Conservation (phyloP, 73 alveolate genomes). For the Vitrella brassicaformis region DNA sequence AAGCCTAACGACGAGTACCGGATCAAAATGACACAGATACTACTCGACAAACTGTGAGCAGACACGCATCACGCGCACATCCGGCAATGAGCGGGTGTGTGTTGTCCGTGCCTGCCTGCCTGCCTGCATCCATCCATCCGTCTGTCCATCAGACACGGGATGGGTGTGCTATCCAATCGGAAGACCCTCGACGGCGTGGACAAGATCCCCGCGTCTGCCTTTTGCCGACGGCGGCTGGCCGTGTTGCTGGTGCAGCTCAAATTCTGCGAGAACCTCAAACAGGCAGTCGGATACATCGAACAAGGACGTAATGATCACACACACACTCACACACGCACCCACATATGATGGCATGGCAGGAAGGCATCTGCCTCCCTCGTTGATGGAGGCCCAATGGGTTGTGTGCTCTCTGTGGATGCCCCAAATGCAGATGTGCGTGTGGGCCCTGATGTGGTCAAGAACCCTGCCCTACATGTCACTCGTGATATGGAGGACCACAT, state of each 20-base stretch:
- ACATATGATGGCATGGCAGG: background rate
- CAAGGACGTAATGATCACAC: conserved; percentile 24
- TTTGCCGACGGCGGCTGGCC: conserved; percentile 93
- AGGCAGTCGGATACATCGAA: conserved; percentile 67
- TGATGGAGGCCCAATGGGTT: background rate
- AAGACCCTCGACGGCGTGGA: conserved; percentile 63
- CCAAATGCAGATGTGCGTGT: conserved; percentile 83
- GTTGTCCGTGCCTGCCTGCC: background rate
- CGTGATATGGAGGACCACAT: conserved; percentile 76
- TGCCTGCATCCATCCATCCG: background rate
- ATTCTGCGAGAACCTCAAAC: conserved; percentile 29
- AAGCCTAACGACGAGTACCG: conserved; percentile 75
- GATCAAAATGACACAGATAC: conserved; percentile 79
- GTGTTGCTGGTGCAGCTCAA: conserved; percentile 62
- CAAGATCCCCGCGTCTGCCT: conserved; percentile 81
- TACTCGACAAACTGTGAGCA: conserved; percentile 81
- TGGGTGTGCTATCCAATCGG: conserved; percentile 76
- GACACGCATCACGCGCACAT: conserved; percentile 4
- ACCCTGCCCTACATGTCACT: conserved; percentile 93
- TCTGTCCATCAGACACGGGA: background rate
- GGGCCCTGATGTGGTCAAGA: conserved; percentile 92
- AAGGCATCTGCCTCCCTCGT: background rate
- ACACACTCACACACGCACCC: background rate
- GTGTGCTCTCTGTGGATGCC: background rate
- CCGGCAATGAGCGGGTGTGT: conserved; percentile 12